phyloP scores from a whole-genome alignment of 495 filamentous ascomycete genomes.

The Symbiotaphrina buchneri region DNA sequence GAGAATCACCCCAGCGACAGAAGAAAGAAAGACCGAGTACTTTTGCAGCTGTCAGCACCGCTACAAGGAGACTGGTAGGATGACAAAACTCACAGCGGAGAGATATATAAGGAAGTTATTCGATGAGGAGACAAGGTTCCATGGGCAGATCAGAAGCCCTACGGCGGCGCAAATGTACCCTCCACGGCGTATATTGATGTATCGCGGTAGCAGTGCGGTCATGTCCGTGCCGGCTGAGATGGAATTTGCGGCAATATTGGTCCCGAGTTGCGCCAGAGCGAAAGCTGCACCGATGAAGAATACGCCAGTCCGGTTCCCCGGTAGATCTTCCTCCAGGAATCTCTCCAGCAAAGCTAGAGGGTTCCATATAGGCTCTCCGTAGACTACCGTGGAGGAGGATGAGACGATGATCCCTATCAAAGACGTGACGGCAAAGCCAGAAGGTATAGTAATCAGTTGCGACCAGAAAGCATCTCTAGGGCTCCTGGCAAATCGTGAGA shows the following conservation, averaged over 20 bases:
- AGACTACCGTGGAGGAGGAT: constrained; percentile 64
- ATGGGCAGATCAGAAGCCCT: constrained; percentile 77
- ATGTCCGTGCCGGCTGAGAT: constrained; percentile 56
- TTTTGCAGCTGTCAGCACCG: too few relatives aligned
- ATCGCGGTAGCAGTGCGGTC: constrained; percentile 75
- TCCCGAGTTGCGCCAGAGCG: constrained; percentile 70
- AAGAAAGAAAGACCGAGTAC: constrained; percentile 92
- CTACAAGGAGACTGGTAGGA: too few relatives aligned
- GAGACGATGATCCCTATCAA: constrained; percentile 91
- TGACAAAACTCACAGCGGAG: too few relatives aligned
- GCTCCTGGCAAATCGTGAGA: constrained; percentile 63
- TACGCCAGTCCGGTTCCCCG: constrained; percentile 62
- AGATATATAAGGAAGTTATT: constrained; percentile 93
- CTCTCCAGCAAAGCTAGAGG: constrained; percentile 51
- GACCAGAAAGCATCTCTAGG: constrained; percentile 76
- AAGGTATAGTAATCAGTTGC: constrained; percentile 68
- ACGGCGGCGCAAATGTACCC: constrained; percentile 73
- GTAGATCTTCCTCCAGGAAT: constrained; percentile 55
- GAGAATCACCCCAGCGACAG: constrained; percentile 78
- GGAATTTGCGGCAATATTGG: constrained; percentile 38
- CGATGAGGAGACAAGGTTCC: constrained; percentile 52
- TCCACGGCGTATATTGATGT: constrained; percentile 71
- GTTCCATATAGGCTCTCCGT: constrained; percentile 62
- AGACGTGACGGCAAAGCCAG: constrained; percentile 71
- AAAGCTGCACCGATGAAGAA: constrained; percentile 74